These are phyloP conservation scores for Bifiguratus adelaidae DNA, from an alignment of 192 early-diverging fungal species.

Conservation along the genomic window DNA sequence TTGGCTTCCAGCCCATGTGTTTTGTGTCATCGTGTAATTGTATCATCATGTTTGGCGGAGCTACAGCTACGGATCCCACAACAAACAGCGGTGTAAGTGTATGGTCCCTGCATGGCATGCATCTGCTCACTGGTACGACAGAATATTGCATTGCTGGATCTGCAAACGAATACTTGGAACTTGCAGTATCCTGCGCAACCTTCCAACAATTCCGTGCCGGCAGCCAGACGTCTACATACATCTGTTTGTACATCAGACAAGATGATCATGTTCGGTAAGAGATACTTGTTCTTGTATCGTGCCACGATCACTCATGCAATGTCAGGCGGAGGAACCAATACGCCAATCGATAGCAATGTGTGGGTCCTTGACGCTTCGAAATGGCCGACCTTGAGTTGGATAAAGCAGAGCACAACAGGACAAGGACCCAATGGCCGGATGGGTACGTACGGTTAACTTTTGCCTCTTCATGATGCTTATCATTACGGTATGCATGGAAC, in stretches of 20 bases:
- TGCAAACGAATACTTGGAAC: constrained; percentile 40
- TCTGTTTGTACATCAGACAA: constrained; percentile 51
- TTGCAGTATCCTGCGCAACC: constrained; percentile 20
- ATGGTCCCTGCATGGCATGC: not conserved
- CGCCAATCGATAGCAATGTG: constrained; percentile 31
- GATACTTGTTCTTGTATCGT: no score
- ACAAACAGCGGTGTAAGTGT: constrained; percentile 25
- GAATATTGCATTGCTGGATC: constrained; percentile 33
- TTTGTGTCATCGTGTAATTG: constrained; percentile 26
- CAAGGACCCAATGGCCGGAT: constrained; percentile 35
- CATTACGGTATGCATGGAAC: constrained; percentile 10
- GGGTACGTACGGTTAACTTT: constrained; percentile 8
- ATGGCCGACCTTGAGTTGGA: constrained; percentile 19
- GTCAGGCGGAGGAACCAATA: constrained; percentile 33
- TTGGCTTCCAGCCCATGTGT: constrained; percentile 19
- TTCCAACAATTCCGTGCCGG: constrained; percentile 27
- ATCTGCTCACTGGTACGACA: constrained; percentile 1
- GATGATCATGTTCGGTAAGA: constrained; percentile 67
- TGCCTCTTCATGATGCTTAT: not conserved
- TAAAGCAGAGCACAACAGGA: constrained; percentile 14
- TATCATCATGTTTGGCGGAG: constrained; percentile 55
- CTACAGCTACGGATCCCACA: constrained; percentile 26
- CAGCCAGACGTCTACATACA: constrained; percentile 47
- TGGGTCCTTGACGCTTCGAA: constrained; percentile 32
- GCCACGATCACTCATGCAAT: no score